Percentiles rank a stretch among this genome's conserved stretches.
Conservation (phyloP, 495 filamentous ascomycete genomes). For the Neurospora tetraspora region DNA sequence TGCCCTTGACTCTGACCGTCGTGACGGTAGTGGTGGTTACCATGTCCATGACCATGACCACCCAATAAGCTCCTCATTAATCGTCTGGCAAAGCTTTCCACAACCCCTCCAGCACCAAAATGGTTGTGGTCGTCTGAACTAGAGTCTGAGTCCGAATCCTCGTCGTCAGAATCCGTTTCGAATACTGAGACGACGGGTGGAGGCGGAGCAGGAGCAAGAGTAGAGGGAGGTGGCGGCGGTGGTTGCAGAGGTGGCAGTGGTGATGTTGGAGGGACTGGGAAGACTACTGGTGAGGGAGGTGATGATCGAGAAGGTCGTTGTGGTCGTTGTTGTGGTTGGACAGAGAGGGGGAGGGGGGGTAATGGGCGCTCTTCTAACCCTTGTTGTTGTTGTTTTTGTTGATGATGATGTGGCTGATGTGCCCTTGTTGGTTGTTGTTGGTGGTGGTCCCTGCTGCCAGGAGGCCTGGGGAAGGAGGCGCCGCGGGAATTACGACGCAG, state of each 20-base stretch:
- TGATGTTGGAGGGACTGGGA: background rate
- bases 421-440: background rate
- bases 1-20: background rate
- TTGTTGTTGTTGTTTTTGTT: background rate
- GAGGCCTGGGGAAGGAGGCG: constrained; percentile 9
- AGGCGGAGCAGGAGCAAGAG: background rate
- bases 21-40: background rate
- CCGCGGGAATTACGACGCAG: constrained; percentile 10
- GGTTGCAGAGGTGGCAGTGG: background rate
- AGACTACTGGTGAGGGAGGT: background rate
- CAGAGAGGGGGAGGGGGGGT: background rate
- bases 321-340: background rate
- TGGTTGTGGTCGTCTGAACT: background rate
- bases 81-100: constrained; percentile 6
- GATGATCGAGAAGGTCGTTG: background rate
- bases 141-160: background rate
- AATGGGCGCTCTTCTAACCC: constrained; percentile 4
- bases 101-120: background rate
- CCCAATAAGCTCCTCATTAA: constrained; percentile 10
- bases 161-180: constrained; percentile 16
- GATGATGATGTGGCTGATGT: background rate
- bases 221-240: background rate
- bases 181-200: constrained; percentile 15
- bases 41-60: background rate
- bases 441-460: constrained; percentile 2